Evolutionary conservation across 148 eudicot genomes (phyloP).

Genomic region (Oxyria digyna): DNA sequence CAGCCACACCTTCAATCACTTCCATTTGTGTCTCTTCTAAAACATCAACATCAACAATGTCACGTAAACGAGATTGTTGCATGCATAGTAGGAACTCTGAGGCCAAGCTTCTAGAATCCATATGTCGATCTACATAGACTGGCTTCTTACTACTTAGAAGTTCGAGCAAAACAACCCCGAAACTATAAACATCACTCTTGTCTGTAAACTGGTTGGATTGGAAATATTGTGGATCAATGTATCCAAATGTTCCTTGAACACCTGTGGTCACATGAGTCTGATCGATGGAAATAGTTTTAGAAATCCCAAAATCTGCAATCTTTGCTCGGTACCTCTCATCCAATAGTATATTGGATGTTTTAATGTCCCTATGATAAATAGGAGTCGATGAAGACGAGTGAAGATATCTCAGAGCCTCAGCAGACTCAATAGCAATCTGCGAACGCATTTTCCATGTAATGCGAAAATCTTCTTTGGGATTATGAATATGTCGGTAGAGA

Average conservation of each 20-base stretch:
- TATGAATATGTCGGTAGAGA: not conserved
- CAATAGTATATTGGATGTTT: slow-evolving; percentile 1
- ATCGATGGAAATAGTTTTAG: not conserved
- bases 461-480: not conserved
- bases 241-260: slow-evolving; percentile 4
- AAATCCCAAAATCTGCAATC: not conserved
- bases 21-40: not conserved
- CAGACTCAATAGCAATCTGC: not conserved
- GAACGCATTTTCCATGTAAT: not conserved
- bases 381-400: not conserved
- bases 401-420: not conserved
- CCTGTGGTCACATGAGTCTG: not conserved
- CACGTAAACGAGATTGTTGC: not conserved
- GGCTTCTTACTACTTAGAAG: not conserved
- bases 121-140: not conserved
- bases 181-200: slow-evolving; percentile 1
- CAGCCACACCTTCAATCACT: not conserved
- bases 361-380: slow-evolving; percentile 1
- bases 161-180: not conserved
- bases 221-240: not conserved
- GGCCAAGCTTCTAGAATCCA: not conserved
- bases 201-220: not conserved
- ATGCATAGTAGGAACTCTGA: not conserved
- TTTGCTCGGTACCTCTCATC: slow-evolving; percentile 1
- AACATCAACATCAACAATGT: not conserved